Conservation (phyloP, 768 basidiomycete species). For the Rhodotorula taiwanensis region DNA sequence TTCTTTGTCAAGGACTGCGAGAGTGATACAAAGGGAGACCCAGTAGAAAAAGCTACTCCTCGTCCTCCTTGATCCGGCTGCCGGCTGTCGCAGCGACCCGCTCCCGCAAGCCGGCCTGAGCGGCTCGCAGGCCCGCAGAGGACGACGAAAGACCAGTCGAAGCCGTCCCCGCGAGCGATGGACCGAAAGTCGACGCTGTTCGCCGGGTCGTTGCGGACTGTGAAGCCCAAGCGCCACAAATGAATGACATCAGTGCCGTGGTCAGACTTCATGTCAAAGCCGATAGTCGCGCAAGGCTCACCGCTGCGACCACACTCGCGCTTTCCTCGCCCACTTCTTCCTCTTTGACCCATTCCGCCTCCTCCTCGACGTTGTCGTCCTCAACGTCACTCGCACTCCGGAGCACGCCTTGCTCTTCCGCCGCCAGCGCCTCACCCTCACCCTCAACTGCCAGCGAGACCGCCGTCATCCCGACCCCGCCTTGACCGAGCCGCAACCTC, state of each 20-base stretch:
- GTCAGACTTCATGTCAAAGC: background rate
- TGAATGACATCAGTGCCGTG: too few species aligned
- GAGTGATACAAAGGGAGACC: too few species aligned
- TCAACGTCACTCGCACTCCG: too few species aligned
- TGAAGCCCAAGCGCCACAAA: background rate
- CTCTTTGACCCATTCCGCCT: background rate
- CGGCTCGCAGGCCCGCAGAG: too few species aligned
- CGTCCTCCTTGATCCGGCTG: too few species aligned
- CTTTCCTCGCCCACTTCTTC: background rate
- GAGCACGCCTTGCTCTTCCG: background rate
- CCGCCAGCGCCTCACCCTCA: background rate
- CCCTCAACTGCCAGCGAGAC: background rate
- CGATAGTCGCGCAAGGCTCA: background rate
- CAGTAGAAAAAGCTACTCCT: too few species aligned
- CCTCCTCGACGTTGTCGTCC: background rate
- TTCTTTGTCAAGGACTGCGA: too few species aligned
- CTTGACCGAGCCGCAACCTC: background rate
- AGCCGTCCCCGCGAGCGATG: background rate
- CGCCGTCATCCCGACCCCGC: slow-evolving; percentile 8
- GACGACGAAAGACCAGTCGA: background rate
- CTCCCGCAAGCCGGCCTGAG: too few species aligned
- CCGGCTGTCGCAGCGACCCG: too few species aligned
- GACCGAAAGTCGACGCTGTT: background rate
- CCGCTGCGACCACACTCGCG: background rate
- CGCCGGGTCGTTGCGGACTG: slow-evolving; percentile 1